Base-by-base conservation (phyloP, 768 basidiomycete species). In the Calocera viscosa region DNA sequence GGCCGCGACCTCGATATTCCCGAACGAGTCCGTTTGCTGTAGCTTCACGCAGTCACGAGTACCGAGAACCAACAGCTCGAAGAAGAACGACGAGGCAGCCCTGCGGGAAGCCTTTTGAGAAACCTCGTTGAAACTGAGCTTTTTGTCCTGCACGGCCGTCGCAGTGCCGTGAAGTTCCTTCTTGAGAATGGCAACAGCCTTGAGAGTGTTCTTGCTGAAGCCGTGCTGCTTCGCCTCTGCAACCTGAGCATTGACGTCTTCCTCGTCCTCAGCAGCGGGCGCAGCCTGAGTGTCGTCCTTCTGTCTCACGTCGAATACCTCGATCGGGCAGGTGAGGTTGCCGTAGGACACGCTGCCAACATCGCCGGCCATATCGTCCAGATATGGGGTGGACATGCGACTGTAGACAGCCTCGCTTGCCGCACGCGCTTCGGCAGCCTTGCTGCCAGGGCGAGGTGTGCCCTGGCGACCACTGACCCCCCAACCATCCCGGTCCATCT, bases 11-110 rank as follows among this genome's bases (percentile, higher is more conserved):
- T 89, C 83, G 67, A 98, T 96, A 76, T 95, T 92, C 69, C 86
- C 89, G 73, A 91, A 96, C 0, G 91, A 79, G 8, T 79, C 79
- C 3, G 74, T 72, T 75, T 99, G 96, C 7, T 84, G 77, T 49
- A 99, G 76, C 71, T 89, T 85, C 71, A 99, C 80, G 73, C 90
- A 93, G 75, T 97, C 94, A 35, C 91, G 87, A 2, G 95, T 97
- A 11, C 92, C 88, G 1, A 99, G 84, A 1, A 98, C 92, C 32
- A 99, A 86, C 35, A 97, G 77, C 76, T 99, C 96, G 74, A 99
- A 99, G 82, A 99, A 99, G 81, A 99, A 97, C 1, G 92, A 87
- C 0, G 95, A 86, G 1, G 95, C 93, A 14, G 94, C 96, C 43
- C 92, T 86, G 60, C 91, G 87, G 11, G 91, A 89, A 14, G 93